Evolutionary conservation across 2,329 filamentous ascomycete genomes (phyloP), one percentile per base, ranked within the genome.

Genomic region (Elsinoe ampelina): DNA sequence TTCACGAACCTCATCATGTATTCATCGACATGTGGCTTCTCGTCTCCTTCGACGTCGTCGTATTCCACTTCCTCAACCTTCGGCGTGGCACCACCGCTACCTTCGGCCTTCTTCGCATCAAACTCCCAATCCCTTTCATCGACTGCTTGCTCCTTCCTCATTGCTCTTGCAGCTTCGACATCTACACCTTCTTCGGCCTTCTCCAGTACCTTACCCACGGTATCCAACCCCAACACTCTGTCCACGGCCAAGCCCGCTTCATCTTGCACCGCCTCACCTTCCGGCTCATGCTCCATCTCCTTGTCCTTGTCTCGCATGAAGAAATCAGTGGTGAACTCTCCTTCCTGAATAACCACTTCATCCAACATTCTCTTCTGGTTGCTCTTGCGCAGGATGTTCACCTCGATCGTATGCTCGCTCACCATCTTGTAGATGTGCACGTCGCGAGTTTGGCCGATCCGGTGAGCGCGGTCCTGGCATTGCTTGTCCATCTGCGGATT

Each of bases 401-500:
- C 92, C 71, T 98, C 93, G 59, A 98, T 97, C 0, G 93, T 98
- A 65, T 76, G 75, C 62, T 78, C 76, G 59, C 68, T 72, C 56
- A 78, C 76, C 62, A 78, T 76, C 58, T 77, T 89, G 73, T 97
- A 98, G 58, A 98, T 97, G 70, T 97, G 92, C 32, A 98, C 93
- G 68, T 98, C 93, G 30, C 93, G 85, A 0, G 93, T 97, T 71
- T 98, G 93, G 1, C 93, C 93, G 63, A 98, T 98, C 62, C 93
- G 89, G 73, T 98, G 93, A 65, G 89, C 95, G 65, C 93, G 83
- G 70, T 98, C 95, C 73, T 98, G 95, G 66, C 93, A 98, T 71
- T 98, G 93, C 71, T 95, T 95, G 75, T 98, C 93, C 93, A 98
- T 98, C 54, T 95, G 93, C 0, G 93, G 93, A 66, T 98, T 98